Evolutionary conservation across 108 stramenopile species (phyloP).

Genomic region (Cyclostephanos invisitatus): DNA sequence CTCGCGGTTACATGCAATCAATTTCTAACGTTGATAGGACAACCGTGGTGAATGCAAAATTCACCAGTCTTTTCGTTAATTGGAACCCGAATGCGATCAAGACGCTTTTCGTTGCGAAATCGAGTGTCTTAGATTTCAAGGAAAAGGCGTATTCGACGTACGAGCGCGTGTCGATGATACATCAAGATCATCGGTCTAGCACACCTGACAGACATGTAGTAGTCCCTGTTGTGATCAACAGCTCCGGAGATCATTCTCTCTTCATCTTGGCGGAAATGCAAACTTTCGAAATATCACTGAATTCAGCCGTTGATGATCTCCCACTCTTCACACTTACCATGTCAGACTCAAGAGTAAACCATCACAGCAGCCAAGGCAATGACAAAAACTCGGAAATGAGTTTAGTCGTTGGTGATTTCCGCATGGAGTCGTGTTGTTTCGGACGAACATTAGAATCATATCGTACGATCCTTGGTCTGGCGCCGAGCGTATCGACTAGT

Average conservation of each 20-base stretch:
- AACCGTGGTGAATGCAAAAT: conserved; percentile 64
- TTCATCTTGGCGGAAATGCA: conserved; percentile 74
- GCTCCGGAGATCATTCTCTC: conserved; percentile 28
- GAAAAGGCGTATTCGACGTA: conserved; percentile 44
- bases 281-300: conserved; percentile 65
- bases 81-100: conserved; percentile 81
- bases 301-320: conserved; percentile 77
- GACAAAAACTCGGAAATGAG: conserved; percentile 41
- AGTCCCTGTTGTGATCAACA: neutral
- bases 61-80: conserved; percentile 76
- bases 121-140: conserved; percentile 40
- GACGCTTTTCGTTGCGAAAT: conserved; percentile 43
- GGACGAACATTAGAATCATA: conserved; percentile 55
- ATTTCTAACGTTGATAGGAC: conserved; percentile 27
- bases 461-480: conserved; percentile 74
- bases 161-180: conserved; percentile 30
- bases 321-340: conserved; percentile 77
- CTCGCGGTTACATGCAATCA: conserved; percentile 31
- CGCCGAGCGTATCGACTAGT: conserved; percentile 60
- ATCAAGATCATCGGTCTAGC: conserved; percentile 15
- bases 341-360: conserved; percentile 53
- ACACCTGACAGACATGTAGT: neutral
- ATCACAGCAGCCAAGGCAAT: conserved; percentile 32
- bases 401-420: conserved; percentile 68
- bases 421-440: conserved; percentile 49